These are phyloP conservation scores for Curvularia lunata DNA, from an alignment of 2,329 filamentous ascomycete species.

Conservation along the genomic window DNA sequence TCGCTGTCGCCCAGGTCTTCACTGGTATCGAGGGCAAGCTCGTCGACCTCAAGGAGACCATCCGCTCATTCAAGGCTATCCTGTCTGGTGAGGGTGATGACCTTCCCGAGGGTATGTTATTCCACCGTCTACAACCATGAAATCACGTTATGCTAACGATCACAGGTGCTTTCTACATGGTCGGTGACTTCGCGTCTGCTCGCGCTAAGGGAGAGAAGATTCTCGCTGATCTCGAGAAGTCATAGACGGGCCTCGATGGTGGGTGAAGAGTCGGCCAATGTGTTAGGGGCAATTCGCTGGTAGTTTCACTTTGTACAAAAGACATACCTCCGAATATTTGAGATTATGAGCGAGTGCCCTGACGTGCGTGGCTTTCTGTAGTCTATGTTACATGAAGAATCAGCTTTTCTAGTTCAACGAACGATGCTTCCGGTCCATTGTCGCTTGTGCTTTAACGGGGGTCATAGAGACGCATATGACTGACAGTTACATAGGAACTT, in stretches of 20 bases:
- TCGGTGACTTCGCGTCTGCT: conserved; percentile 92
- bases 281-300: conserved; percentile 41
- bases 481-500: background rate
- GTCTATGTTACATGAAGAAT: conserved; percentile 51
- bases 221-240: conserved; percentile 83
- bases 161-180: conserved; percentile 87
- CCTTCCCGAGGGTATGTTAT: conserved; percentile 82
- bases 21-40: conserved; percentile 95
- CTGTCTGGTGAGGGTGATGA: conserved; percentile 93
- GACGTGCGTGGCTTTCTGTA: conserved; percentile 48
- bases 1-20: conserved; percentile 88
- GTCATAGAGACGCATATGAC: background rate
- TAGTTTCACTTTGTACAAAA: conserved; percentile 50
- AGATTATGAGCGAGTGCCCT: conserved; percentile 43
- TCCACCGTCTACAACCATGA: background rate
- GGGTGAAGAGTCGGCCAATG: conserved; percentile 44
- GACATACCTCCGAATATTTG: conserved; percentile 43
- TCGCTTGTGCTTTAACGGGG: background rate
- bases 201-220: conserved; percentile 99
- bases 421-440: background rate
- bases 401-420: conserved; percentile 35
- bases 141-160: conserved; percentile 24
- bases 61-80: conserved; percentile 96
- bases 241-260: conserved; percentile 42
- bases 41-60: conserved; percentile 98